A percentile compares a stretch with the other conserved stretches of the same genome.
Conservation (phyloP, 2,329 filamentous ascomycete genomes). For the Aspergillus eucalypticola region DNA sequence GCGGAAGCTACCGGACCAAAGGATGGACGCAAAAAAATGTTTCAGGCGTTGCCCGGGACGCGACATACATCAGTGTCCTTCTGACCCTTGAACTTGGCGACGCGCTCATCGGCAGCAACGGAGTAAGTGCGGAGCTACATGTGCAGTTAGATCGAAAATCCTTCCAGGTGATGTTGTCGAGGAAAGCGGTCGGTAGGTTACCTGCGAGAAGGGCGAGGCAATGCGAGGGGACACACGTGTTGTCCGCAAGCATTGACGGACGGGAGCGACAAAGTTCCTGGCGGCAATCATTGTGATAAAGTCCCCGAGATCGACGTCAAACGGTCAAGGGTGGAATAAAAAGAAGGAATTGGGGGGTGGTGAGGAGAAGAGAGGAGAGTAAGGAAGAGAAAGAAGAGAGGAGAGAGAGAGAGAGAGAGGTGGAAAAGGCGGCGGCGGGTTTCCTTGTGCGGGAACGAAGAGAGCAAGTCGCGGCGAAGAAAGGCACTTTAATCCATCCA, state of each 20-base stretch:
- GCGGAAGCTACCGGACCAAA: conserved; percentile 31
- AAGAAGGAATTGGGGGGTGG: conserved; percentile 18
- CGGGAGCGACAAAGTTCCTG: conserved; percentile 73
- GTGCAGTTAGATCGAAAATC: conserved; percentile 22
- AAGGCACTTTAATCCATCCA: not conserved
- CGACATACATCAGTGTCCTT: conserved; percentile 81
- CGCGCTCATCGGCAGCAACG: conserved; percentile 60
- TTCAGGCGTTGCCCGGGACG: conserved; percentile 18
- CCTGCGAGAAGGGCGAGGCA: conserved; percentile 57
- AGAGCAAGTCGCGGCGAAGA: not conserved
- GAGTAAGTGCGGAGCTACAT: conserved; percentile 62
- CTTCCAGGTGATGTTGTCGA: conserved; percentile 16
- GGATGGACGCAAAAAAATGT: conserved; percentile 25
- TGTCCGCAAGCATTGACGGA: conserved; percentile 76
- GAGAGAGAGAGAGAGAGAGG: conserved; percentile 20
- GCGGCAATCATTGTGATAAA: conserved; percentile 73
- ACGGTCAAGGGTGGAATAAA: conserved; percentile 16
- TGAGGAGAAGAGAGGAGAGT: conserved; percentile 20
- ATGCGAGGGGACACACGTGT: conserved; percentile 52
- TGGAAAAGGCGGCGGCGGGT: conserved; percentile 21
- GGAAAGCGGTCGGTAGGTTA: conserved; percentile 42
- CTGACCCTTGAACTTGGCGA: conserved; percentile 90
- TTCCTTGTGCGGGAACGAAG: conserved; percentile 21
- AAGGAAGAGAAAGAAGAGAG: conserved; percentile 23
- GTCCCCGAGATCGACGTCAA: conserved; percentile 24